Percentiles rank a stretch among this genome's conserved stretches.
phyloP scores from a whole-genome alignment of 2,329 filamentous ascomycete species.

The Xylogone sp. region DNA sequence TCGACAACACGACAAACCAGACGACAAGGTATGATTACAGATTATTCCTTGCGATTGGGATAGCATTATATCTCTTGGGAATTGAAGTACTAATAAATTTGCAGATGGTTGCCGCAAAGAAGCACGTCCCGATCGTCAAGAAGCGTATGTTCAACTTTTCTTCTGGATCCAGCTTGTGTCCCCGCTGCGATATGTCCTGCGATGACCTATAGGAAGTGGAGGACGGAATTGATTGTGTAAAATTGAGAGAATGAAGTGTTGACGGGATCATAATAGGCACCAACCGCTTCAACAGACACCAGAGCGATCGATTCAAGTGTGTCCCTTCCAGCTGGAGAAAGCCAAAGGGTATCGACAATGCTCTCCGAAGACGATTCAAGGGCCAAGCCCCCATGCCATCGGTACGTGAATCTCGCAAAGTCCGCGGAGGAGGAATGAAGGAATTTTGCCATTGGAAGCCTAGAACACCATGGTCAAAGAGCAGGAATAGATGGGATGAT shows the following conservation, averaged over 20 bases:
- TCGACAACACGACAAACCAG: conserved; percentile 25
- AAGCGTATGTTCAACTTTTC: conserved; percentile 75
- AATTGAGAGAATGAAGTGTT: conserved; percentile 1
- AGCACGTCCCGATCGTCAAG: conserved; percentile 99
- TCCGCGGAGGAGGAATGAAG: neutral
- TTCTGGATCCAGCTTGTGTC: conserved; percentile 4
- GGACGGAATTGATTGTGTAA: neutral
- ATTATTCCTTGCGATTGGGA: conserved; percentile 2
- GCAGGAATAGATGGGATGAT: neutral
- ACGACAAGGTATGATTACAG: conserved; percentile 25
- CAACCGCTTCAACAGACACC: conserved; percentile 94
- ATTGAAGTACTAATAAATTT: conserved; percentile 12
- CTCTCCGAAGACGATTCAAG: conserved; percentile 95
- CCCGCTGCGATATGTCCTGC: neutral
- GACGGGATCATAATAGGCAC: conserved; percentile 60
- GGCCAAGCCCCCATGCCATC: conserved; percentile 96
- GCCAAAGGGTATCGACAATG: conserved; percentile 99
- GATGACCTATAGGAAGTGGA: neutral
- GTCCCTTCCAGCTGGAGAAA: conserved; percentile 93
- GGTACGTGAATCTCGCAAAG: conserved; percentile 57
- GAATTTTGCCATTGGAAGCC: neutral
- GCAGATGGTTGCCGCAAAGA: conserved; percentile 98
- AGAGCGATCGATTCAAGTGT: conserved; percentile 95
- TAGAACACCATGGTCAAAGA: neutral
- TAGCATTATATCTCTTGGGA: neutral